phyloP scores from a whole-genome alignment of 371 early-diverging fungal genomes.

The Entomophthora muscae region DNA sequence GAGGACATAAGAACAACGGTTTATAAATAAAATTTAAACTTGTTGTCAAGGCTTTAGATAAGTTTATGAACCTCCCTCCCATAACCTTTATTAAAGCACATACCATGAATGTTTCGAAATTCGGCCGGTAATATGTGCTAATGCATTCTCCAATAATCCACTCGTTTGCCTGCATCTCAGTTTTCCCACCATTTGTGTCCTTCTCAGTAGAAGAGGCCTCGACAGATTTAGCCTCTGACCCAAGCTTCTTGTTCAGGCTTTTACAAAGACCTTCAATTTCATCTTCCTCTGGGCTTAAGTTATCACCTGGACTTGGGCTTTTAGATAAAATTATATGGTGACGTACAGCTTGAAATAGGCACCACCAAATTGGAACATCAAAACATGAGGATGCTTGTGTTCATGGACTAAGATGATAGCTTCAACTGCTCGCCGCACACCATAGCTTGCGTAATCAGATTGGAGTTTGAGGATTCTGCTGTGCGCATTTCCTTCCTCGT shows the following conservation, averaged over 20 bases:
- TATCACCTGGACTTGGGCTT: conserved; percentile 47
- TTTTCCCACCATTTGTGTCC: no score
- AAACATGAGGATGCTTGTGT: conserved; percentile 63
- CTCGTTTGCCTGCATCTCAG: conserved; percentile 18
- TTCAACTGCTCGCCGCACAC: conserved; percentile 48
- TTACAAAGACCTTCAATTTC: conserved; percentile 45
- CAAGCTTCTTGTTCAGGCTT: conserved; percentile 32
- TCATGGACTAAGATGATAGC: conserved; percentile 62
- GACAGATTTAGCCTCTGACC: conserved; percentile 11
- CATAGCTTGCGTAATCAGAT: no score
- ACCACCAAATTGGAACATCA: conserved; percentile 58
- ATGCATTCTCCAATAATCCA: conserved; percentile 61
- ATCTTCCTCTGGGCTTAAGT: conserved; percentile 48
- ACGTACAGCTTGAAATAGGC: conserved; percentile 52
- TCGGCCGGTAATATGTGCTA: conserved; percentile 57
- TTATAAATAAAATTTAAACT: no score
- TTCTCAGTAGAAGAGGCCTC: conserved; percentile 5
- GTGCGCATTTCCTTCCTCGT: no score
- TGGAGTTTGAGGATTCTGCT: no score
- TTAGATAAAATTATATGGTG: not conserved
- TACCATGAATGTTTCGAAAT: conserved; percentile 62
- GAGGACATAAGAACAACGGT: no score
- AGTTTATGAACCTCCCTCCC: no score
- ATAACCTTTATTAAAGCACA: not conserved
- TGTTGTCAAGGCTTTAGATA: no score